These are phyloP conservation scores for Phycomyces nitens DNA, from an alignment of 192 early-diverging fungal genomes.

Conservation along the genomic window DNA sequence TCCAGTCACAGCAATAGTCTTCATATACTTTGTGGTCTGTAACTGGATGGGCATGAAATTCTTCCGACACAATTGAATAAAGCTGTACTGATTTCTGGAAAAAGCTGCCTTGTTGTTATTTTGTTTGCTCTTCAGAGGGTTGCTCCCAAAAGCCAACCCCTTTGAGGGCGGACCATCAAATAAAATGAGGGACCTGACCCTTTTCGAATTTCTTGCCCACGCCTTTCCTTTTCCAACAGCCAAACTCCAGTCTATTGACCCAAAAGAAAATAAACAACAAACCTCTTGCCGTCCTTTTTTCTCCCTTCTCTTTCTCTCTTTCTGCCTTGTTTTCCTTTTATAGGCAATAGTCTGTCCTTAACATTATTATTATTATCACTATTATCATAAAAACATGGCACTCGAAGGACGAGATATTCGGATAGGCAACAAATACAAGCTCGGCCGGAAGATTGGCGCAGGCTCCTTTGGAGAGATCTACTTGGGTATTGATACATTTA, in stretches of 20 bases:
- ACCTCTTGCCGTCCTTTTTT: too few relatives aligned
- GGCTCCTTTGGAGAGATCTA: conserved; percentile 98
- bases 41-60: conserved; percentile 98
- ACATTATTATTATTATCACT: too few relatives aligned
- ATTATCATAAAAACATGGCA: conserved; percentile 9
- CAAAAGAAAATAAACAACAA: too few relatives aligned
- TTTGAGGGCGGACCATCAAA: background rate
- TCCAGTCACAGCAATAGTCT: conserved; percentile 74
- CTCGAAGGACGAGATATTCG: conserved; percentile 54
- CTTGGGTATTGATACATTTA: too few relatives aligned
- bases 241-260: too few relatives aligned
- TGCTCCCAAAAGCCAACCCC: too few relatives aligned
- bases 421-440: conserved; percentile 90
- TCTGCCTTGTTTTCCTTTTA: background rate
- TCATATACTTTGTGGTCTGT: conserved; percentile 73
- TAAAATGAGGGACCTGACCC: background rate
- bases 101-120: too few relatives aligned
- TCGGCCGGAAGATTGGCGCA: conserved; percentile 94
- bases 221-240: too few relatives aligned
- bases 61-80: conserved; percentile 79
- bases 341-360: too few relatives aligned
- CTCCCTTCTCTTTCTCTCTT: background rate
- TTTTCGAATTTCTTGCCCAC: background rate
- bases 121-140: too few relatives aligned
- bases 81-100: too few relatives aligned